These are phyloP conservation scores for Zoysia pacifica DNA, from an alignment of 176 grass and related monocot genomes.

Conservation along the genomic window DNA sequence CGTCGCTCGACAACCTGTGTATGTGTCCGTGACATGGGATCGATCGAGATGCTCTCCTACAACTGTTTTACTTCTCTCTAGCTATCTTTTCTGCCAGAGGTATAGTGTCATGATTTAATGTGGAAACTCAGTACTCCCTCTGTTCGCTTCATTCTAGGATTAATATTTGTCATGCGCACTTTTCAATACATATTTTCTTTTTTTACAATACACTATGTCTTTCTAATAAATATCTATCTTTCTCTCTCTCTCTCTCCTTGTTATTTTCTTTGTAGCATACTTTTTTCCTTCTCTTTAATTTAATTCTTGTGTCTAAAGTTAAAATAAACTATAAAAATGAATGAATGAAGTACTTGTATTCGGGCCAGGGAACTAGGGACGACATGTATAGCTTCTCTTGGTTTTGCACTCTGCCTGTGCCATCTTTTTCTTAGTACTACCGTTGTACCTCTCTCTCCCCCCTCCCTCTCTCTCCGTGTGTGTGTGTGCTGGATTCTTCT, in stretches of 20 bases:
- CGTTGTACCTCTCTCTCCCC: background rate
- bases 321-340: no score
- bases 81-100: conserved; percentile 26
- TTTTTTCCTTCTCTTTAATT: no score
- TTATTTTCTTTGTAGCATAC: no score
- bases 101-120: conserved; percentile 52
- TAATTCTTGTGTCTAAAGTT: no score
- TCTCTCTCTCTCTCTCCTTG: no score
- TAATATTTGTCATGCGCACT: no score
- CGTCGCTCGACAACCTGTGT: conserved; percentile 30
- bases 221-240: no score
- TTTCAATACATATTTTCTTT: no score
- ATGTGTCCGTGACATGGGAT: conserved; percentile 57
- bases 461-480: no score
- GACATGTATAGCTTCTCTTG: background rate
- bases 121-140: background rate
- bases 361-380: background rate
- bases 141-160: no score
- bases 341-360: conserved; percentile 20
- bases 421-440: no score
- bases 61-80: conserved; percentile 31
- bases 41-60: conserved; percentile 2
- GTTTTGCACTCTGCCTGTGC: background rate
- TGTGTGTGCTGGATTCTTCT: conserved; percentile 15
- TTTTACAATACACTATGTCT: no score